phyloP scores from a whole-genome alignment of 768 basidiomycete genomes.

The Leccinum subtestaceum region DNA sequence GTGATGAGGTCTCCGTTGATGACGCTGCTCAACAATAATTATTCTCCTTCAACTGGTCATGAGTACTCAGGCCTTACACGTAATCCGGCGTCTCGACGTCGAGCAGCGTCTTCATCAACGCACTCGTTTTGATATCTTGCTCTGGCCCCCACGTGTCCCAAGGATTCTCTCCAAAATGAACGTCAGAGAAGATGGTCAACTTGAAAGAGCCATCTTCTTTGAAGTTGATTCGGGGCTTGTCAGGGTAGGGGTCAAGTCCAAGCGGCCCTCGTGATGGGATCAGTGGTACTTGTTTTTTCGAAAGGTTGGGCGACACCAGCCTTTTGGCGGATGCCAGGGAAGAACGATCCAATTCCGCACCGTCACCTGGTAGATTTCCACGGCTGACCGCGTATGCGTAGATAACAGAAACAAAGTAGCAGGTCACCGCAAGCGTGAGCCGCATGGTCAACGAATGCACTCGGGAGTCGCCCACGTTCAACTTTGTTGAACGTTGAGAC shows the following conservation, averaged over 20 bases:
- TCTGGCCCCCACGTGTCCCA: constrained; percentile 65
- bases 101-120: constrained; percentile 56
- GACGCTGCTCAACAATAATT: constrained; percentile 40
- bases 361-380: neutral
- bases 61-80: constrained; percentile 45
- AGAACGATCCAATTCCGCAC: neutral
- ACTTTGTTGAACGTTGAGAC: too few relatives aligned
- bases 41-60: neutral
- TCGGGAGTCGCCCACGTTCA: too few relatives aligned
- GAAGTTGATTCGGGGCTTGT: constrained; percentile 55
- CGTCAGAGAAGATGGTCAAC: constrained; percentile 69
- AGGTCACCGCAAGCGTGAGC: neutral
- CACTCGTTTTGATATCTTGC: constrained; percentile 62
- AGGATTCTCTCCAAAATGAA: constrained; percentile 76
- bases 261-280: neutral
- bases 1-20: constrained; percentile 75
- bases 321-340: neutral
- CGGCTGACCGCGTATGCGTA: constrained; percentile 16
- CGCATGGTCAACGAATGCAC: constrained; percentile 1
- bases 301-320: neutral
- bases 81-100: constrained; percentile 63
- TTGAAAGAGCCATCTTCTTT: constrained; percentile 62
- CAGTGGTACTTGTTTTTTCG: constrained; percentile 1
- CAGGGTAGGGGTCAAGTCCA: constrained; percentile 40
- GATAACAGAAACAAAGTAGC: constrained; percentile 5